Percentiles rank a stretch among this genome's conserved stretches.
Evolutionary conservation across 2,329 filamentous ascomycete species (phyloP).

Genomic region (Venturia aucupariae): DNA sequence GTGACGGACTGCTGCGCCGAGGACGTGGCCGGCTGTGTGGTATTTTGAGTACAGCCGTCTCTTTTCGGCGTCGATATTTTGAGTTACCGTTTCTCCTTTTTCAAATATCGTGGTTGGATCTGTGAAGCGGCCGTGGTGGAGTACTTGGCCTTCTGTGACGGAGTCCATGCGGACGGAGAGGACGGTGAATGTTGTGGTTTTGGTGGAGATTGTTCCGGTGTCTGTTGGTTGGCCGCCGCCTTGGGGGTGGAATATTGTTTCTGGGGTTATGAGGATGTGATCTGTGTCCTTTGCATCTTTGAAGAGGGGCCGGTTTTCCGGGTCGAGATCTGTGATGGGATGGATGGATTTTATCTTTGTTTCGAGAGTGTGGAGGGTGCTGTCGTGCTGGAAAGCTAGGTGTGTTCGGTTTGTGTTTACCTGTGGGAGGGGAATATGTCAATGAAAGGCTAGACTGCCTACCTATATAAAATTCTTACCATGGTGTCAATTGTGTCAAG

Average conservation of each 20-base stretch:
- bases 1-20: slow-evolving; percentile 57
- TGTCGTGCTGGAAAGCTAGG: slow-evolving; percentile 32
- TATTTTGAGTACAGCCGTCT: slow-evolving; percentile 56
- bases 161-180: slow-evolving; percentile 48
- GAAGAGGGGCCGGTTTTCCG: slow-evolving; percentile 47
- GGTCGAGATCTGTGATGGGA: slow-evolving; percentile 42
- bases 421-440: not conserved
- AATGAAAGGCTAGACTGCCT: not conserved
- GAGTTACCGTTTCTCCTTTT: slow-evolving; percentile 39
- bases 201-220: slow-evolving; percentile 45
- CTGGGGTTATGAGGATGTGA: slow-evolving; percentile 50
- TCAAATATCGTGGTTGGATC: slow-evolving; percentile 26
- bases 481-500: not conserved
- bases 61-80: slow-evolving; percentile 52
- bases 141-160: slow-evolving; percentile 43
- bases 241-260: slow-evolving; percentile 68
- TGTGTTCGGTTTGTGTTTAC: slow-evolving; percentile 18
- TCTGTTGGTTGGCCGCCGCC: slow-evolving; percentile 68
- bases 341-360: slow-evolving; percentile 40
- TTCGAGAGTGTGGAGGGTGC: slow-evolving; percentile 33
- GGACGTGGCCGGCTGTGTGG: slow-evolving; percentile 65
- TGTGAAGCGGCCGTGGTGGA: slow-evolving; percentile 56
- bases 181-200: slow-evolving; percentile 40
- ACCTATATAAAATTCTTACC: not conserved
- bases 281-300: slow-evolving; percentile 45